Evolutionary conservation across 2,329 filamentous ascomycete species (phyloP), one percentile per base, ranked within the genome.

Genomic region (Pseudogymnoascus sp.): DNA sequence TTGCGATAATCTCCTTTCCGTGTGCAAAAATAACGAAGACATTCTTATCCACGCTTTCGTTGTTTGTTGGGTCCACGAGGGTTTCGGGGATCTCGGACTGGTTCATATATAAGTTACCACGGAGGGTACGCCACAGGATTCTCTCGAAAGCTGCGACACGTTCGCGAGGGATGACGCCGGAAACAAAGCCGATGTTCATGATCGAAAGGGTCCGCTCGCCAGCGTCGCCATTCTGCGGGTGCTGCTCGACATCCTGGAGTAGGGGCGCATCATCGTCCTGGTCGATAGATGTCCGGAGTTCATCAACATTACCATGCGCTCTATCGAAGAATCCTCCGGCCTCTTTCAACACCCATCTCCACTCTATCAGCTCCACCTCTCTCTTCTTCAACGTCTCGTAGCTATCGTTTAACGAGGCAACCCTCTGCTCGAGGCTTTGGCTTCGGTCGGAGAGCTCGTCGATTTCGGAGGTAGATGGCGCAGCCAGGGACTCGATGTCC

Each of bases 1-100:
- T 99, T 70, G 92, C 89, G 68, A 99, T 85, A 67, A 99, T 96
- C 75, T 97, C 92, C 75, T 96, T 96, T 71, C 94, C 94, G 70
- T 99, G 94, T 10, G 94, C 94, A 69, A 99, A 99, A 74, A 99
- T 99, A 70, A 99, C 92, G 70, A 99, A 99, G 60, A 99, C 94
- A 68, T 96, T 99, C 84, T 99, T 99, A 78, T 88, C 85, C 67
- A 95, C 82, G 65, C 89, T 81, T 75, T 97, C 92, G 72, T 97
- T 96, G 76, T 84, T 96, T 71, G 88, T 82, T 13, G 94, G 92
- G 73, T 99, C 90, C 72, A 96, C 81, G 67, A 99, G 87, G 35
- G 90, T 85, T 73, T 99, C 92, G 6, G 91, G 86, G 63, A 99
- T 99, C 79, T 99, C 94, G 38, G 92, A 92, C 78, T 99, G 95